These are phyloP conservation scores for Mollisia scopiformis DNA, from an alignment of 2,329 filamentous ascomycete species.

Conservation along the genomic window DNA sequence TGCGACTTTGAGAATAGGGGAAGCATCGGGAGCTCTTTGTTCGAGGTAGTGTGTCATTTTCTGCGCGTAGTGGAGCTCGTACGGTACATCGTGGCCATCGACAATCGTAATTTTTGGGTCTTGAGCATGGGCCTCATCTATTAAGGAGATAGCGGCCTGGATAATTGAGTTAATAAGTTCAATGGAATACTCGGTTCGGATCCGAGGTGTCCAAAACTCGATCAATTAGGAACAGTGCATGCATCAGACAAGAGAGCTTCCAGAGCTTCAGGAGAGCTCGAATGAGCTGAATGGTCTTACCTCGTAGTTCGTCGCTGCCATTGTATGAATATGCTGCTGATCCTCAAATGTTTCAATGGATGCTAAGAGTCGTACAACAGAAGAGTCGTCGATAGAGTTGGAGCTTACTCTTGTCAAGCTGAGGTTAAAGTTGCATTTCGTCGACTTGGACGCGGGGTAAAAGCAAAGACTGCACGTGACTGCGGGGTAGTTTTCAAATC, in stretches of 20 bases:
- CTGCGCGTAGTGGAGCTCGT: slow-evolving; percentile 81
- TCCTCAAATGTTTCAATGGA: background rate
- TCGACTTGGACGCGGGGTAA: background rate
- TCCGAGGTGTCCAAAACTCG: too few species aligned
- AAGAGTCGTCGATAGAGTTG: too few species aligned
- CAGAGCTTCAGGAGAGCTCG: background rate
- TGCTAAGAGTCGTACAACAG: too few species aligned
- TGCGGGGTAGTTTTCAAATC: background rate
- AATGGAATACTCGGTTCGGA: too few species aligned
- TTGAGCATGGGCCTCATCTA: slow-evolving; percentile 72
- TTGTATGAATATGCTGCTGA: slow-evolving; percentile 36
- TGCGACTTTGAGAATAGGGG: slow-evolving; percentile 71
- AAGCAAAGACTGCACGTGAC: background rate
- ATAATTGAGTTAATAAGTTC: background rate
- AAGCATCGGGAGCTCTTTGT: slow-evolving; percentile 61
- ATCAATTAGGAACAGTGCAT: background rate
- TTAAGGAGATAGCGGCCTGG: slow-evolving; percentile 61
- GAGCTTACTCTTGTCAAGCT: too few species aligned
- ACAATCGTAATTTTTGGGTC: slow-evolving; percentile 63
- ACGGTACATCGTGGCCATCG: slow-evolving; percentile 56
- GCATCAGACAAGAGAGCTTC: background rate
- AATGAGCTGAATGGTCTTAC: background rate
- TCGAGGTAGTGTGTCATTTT: slow-evolving; percentile 78
- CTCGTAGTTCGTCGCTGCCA: slow-evolving; percentile 22
- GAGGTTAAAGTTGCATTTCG: too few species aligned